A percentile compares a stretch with the other conserved stretches of the same genome.
Conservation (phyloP, 2,329 filamentous ascomycete genomes). For the Cryphonectria parasitica region DNA sequence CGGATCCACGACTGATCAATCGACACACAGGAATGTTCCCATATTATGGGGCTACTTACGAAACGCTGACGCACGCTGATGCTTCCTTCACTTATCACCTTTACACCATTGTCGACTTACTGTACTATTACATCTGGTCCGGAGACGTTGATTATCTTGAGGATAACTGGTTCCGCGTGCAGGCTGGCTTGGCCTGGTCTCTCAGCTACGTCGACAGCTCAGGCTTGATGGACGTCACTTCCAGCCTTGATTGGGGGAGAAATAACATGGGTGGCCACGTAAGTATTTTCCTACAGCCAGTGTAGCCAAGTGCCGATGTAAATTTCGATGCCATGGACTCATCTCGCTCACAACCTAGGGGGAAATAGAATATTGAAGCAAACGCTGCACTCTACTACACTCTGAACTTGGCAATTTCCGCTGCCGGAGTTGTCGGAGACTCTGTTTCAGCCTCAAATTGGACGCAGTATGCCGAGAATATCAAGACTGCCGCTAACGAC, state of each 20-base stretch:
- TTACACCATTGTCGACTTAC: slow-evolving; percentile 60
- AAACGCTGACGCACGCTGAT: slow-evolving; percentile 25
- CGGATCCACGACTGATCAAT: not conserved
- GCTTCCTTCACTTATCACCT: slow-evolving; percentile 60
- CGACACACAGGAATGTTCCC: slow-evolving; percentile 40
- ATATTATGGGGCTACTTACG: slow-evolving; percentile 51
- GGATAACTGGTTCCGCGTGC: slow-evolving; percentile 52
- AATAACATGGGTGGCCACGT: slow-evolving; percentile 51
- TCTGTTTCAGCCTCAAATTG: slow-evolving; percentile 36
- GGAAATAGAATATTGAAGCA: slow-evolving; percentile 48
- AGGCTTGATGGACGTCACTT: slow-evolving; percentile 53
- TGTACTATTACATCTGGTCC: slow-evolving; percentile 60
- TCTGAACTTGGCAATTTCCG: slow-evolving; percentile 50
- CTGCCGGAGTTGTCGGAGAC: slow-evolving; percentile 50
- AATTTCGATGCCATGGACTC: not conserved
- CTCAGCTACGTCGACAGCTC: slow-evolving; percentile 38
- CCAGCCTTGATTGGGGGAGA: slow-evolving; percentile 55
- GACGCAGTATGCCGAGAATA: slow-evolving; percentile 28
- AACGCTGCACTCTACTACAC: slow-evolving; percentile 56
- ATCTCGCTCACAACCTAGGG: not conserved
- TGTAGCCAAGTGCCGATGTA: not conserved
- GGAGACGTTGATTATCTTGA: slow-evolving; percentile 53
- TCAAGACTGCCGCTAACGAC: slow-evolving; percentile 48
- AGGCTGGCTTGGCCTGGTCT: slow-evolving; percentile 48
- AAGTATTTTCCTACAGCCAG: not conserved